phyloP scores from a whole-genome alignment of 2,329 filamentous ascomycete genomes.

The Talaromyces marneffei region DNA sequence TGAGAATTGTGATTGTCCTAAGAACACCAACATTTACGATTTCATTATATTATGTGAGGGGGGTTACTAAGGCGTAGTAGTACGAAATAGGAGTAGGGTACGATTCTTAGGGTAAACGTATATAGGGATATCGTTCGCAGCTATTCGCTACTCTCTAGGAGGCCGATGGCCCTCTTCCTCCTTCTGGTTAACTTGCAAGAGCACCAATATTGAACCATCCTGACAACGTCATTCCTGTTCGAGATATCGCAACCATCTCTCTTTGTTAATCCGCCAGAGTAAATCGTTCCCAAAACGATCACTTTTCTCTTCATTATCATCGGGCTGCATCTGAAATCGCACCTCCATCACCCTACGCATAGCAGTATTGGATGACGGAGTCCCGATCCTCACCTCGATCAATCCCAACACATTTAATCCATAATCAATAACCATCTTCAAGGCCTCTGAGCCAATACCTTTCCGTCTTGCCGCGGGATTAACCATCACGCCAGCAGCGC shows the following conservation, averaged over 20 bases:
- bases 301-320: neutral
- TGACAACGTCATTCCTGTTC: too few species aligned
- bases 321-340: neutral
- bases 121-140: too few species aligned
- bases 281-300: conserved; percentile 7
- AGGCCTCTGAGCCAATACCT: neutral
- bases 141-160: too few species aligned
- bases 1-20: neutral
- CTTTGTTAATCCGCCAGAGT: neutral
- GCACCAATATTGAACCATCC: too few species aligned
- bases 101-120: too few species aligned
- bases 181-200: too few species aligned
- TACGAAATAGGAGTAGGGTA: too few species aligned
- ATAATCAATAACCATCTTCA: conserved; percentile 8
- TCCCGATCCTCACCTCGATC: neutral
- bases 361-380: neutral
- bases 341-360: conserved; percentile 5
- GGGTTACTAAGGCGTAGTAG: too few species aligned
- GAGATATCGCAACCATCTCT: neutral
- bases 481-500: neutral
- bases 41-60: too few species aligned
- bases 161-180: too few species aligned
- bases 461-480: neutral
- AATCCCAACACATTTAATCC: neutral
- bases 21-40: neutral